Percentiles rank a stretch among this genome's conserved stretches.
Evolutionary conservation across 1,284 basidiomycete species (phyloP).

Genomic region (Cutaneotrichosporon sp.): DNA sequence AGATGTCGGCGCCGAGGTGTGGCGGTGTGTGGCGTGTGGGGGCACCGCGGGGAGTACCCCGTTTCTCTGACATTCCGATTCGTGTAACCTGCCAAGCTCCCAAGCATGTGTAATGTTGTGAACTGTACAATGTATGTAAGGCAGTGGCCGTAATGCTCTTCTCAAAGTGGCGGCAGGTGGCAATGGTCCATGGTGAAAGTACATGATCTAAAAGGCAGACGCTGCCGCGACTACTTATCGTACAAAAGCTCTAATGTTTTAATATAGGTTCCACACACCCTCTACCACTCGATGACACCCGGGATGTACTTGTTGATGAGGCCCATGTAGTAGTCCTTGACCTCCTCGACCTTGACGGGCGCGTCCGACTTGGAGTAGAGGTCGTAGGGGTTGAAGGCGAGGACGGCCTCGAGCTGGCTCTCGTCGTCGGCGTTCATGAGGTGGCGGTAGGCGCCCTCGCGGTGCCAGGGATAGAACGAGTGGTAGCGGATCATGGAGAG

Average conservation of each 20-base stretch:
- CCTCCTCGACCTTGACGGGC: constrained; percentile 61
- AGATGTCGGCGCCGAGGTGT: not conserved
- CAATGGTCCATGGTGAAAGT: not conserved
- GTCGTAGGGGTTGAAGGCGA: constrained; percentile 63
- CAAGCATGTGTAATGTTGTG: not conserved
- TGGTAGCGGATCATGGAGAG: constrained; percentile 92
- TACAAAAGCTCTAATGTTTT: not conserved
- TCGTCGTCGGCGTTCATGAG: constrained; percentile 64
- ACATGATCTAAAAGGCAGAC: not conserved
- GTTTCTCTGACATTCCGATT: too few relatives aligned
- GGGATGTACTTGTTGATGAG: constrained; percentile 72
- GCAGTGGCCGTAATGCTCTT: too few relatives aligned
- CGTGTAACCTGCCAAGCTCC: too few relatives aligned
- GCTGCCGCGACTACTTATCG: not conserved
- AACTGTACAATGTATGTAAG: not conserved
- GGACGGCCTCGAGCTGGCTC: constrained; percentile 41
- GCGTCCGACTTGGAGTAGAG: constrained; percentile 81
- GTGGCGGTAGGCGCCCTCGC: constrained; percentile 76
- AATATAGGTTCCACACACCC: not conserved
- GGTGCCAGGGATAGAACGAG: constrained; percentile 92
- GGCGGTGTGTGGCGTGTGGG: not conserved
- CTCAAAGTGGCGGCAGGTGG: not conserved
- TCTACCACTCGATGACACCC: constrained; percentile 70
- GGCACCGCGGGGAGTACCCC: too few relatives aligned
- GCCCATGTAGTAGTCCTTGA: constrained; percentile 73